Base-by-base conservation (phyloP, 1,139 yeast genomes). In the Maudiozyma humilis region DNA sequence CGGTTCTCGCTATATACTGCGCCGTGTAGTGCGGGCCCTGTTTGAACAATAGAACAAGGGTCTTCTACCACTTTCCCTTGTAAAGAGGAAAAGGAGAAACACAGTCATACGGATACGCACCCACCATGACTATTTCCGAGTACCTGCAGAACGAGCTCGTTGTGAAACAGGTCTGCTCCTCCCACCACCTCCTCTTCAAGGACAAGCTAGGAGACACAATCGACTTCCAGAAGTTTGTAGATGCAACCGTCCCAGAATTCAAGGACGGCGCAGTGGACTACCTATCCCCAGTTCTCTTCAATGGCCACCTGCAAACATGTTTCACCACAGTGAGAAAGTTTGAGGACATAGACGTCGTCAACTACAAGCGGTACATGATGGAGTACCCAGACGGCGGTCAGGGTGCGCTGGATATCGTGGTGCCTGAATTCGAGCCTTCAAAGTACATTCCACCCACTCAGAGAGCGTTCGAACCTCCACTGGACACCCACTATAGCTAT, bases 301-400 rank as follows among this genome's bases (percentile, higher is more conserved):
- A 76, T 54, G 91, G 93, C 15, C 69, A 78, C 30, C 63, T 84
- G 38, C 95, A 85, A 63, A 81, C 89, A 1, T 52, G 79, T 36
- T 76, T 79, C 54, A 74, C 82, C 34, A 59, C 62, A 3, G 30
- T 69, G 19, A 70, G 71, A 32, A 46, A 51, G 40, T 67, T 67
- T 38, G 62, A 69, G 13, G 64, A 67, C 16, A 50, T 52, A 7
- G 75, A 73, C 52, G 61, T 46, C 39, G 73, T 78, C 4, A 66
- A 66, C 54, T 79, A 76, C 53, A 79, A 78, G 5, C 65, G 86
- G 49, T 72, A 75, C 49, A 56, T 76, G 8, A 65, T 78, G 48
- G 56, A 59, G 3, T 76, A 75, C 50, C 52, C 65, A 3, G 79
- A 76, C 48, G 70, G 70, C 0, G 85, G 85, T 5, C 70, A 71